A percentile compares a stretch with the other conserved stretches of the same genome.
These are phyloP conservation scores for Venturia asperata DNA, from an alignment of 2,329 filamentous ascomycete genomes.

Conservation along the genomic window DNA sequence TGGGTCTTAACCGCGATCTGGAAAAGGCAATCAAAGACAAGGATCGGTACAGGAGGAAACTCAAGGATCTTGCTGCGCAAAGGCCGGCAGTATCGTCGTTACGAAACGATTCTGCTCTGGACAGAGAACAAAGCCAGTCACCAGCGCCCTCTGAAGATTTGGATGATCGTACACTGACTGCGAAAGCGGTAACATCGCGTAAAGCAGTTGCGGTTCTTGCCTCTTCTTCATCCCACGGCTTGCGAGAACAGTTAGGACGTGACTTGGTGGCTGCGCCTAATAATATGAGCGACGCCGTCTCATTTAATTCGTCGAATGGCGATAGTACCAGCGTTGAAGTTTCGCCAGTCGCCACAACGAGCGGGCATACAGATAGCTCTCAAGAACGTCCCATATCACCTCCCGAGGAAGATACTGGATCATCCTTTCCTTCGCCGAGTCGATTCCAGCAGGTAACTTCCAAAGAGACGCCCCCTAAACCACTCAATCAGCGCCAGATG, in stretches of 20 bases:
- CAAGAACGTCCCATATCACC: constrained; percentile 8
- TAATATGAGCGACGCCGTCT: constrained; percentile 10
- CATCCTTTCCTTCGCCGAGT: not conserved
- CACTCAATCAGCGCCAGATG: not conserved
- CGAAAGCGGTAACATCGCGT: constrained; percentile 9
- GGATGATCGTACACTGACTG: constrained; percentile 13
- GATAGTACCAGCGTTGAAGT: constrained; percentile 13
- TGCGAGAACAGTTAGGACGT: constrained; percentile 4
- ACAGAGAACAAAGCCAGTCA: constrained; percentile 34
- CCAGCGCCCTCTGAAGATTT: constrained; percentile 24
- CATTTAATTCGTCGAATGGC: constrained; percentile 9
- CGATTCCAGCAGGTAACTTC: not conserved
- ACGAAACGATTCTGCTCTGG: constrained; percentile 29
- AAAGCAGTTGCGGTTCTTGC: constrained; percentile 19
- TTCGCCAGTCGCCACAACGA: constrained; percentile 14
- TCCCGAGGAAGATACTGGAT: constrained; percentile 5
- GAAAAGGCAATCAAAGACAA: constrained; percentile 89
- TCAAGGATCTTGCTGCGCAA: constrained; percentile 64
- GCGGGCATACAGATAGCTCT: not conserved
- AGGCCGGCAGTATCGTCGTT: constrained; percentile 31
- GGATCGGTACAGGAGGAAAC: constrained; percentile 82
- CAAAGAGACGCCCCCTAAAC: not conserved
- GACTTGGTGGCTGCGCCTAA: not conserved
- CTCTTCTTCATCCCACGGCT: not conserved
- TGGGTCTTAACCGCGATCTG: constrained; percentile 89